These are phyloP conservation scores for Fusarium incarnatum DNA, from an alignment of 2,329 filamentous ascomycete species.

Conservation along the genomic window DNA sequence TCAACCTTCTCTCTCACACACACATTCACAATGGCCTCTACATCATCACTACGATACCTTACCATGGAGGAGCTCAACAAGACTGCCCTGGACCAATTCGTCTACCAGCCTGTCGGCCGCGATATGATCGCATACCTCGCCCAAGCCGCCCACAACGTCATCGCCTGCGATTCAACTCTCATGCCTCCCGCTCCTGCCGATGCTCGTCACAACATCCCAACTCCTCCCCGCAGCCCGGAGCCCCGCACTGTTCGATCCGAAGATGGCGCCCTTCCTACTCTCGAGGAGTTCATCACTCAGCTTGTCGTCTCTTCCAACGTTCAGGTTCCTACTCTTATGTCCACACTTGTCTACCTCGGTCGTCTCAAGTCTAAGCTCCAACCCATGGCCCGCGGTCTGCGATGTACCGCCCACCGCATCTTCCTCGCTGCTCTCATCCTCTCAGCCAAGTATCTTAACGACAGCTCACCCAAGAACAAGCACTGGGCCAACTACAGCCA, in stretches of 20 bases:
- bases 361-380: constrained; percentile 87
- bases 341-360: constrained; percentile 91
- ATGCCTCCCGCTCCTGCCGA: constrained; percentile 59
- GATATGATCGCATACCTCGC: constrained; percentile 85
- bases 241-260: constrained; percentile 61
- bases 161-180: constrained; percentile 77
- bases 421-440: constrained; percentile 89
- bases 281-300: constrained; percentile 92
- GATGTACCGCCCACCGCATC: constrained; percentile 97
- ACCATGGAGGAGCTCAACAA: constrained; percentile 72
- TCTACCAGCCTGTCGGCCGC: constrained; percentile 79
- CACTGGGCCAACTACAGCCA: constrained; percentile 97
- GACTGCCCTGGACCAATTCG: constrained; percentile 81
- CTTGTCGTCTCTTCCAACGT: constrained; percentile 94
- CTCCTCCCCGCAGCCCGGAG: constrained; percentile 64
- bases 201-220: constrained; percentile 55
- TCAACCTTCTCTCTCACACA: constrained; percentile 19
- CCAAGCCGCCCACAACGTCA: constrained; percentile 79
- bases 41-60: constrained; percentile 58
- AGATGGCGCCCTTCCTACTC: constrained; percentile 74
- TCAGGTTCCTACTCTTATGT: constrained; percentile 97
- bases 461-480: constrained; percentile 99
- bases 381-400: constrained; percentile 93
- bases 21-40: constrained; percentile 35
- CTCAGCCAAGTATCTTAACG: constrained; percentile 97